Evolutionary conservation across 495 filamentous ascomycete genomes (phyloP).

Genomic region (Penicillium parvum): DNA sequence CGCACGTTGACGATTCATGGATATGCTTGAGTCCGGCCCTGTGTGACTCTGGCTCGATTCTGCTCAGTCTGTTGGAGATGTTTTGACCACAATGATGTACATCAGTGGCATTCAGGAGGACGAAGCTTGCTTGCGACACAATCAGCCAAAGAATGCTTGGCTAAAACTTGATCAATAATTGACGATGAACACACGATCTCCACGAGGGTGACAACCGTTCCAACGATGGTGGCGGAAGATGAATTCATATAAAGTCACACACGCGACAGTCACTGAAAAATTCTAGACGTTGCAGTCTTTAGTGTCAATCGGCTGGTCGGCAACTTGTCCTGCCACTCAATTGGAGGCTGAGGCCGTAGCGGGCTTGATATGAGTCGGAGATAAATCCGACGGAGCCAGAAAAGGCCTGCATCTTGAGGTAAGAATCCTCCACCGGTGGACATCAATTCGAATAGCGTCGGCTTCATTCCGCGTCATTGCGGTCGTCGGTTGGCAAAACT

Average conservation of each 20-base stretch:
- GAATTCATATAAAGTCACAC: no score
- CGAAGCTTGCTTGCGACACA: not conserved
- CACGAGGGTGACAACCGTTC: not conserved
- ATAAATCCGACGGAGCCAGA: conserved; percentile 15
- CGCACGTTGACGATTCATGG: conserved; percentile 37
- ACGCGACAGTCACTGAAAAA: no score
- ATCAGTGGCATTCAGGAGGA: not conserved
- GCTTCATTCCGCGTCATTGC: conserved; percentile 19
- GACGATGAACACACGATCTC: not conserved
- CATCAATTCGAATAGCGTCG: conserved; percentile 7
- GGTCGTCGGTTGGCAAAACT: conserved; percentile 8
- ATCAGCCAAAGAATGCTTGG: not conserved
- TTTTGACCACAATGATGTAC: not conserved
- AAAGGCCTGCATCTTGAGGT: conserved; percentile 10
- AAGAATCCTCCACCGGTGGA: conserved; percentile 15
- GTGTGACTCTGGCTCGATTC: not conserved
- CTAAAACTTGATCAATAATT: not conserved
- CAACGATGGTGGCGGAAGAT: not conserved
- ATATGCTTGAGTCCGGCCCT: not conserved
- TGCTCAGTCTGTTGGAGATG: not conserved
- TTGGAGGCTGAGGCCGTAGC: conserved; percentile 19
- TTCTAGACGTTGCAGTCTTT: conserved; percentile 5
- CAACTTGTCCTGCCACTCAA: conserved; percentile 13
- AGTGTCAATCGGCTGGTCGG: conserved; percentile 18
- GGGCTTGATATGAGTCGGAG: conserved; percentile 15